A percentile compares a stretch with the other conserved stretches of the same genome.
Evolutionary conservation across 169 alveolate species (phyloP).

Genomic region (Cryptosporidium andersoni): DNA sequence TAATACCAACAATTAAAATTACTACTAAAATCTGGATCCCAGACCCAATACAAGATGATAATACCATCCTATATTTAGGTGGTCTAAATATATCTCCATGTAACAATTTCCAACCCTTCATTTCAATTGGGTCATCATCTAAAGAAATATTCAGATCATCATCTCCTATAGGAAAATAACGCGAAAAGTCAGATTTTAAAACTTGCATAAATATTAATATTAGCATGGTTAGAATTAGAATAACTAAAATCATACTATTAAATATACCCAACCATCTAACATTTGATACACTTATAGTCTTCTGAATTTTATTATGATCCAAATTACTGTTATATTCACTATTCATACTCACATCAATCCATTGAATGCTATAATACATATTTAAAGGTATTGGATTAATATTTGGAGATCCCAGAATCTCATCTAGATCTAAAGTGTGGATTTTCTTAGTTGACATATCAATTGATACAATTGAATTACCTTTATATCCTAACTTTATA

Average conservation of each 20-base stretch:
- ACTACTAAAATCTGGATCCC: slow-evolving; percentile 60
- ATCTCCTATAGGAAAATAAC: slow-evolving; percentile 68
- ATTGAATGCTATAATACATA: slow-evolving; percentile 38
- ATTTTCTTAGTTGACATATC: slow-evolving; percentile 23
- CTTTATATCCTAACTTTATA: slow-evolving; percentile 39
- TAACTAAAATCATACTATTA: slow-evolving; percentile 31
- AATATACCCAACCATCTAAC: slow-evolving; percentile 67
- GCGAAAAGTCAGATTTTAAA: slow-evolving; percentile 52
- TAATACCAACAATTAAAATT: slow-evolving; percentile 33
- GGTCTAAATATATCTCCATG: slow-evolving; percentile 69
- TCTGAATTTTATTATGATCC: background rate
- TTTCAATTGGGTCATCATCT: slow-evolving; percentile 67
- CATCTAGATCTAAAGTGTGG: slow-evolving; percentile 40
- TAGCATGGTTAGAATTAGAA: slow-evolving; percentile 39
- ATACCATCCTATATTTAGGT: slow-evolving; percentile 64
- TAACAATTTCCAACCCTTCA: slow-evolving; percentile 67
- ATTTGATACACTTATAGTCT: slow-evolving; percentile 14
- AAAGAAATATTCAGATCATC: slow-evolving; percentile 52
- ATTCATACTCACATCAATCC: slow-evolving; percentile 25
- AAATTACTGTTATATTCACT: background rate
- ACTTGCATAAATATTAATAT: slow-evolving; percentile 55
- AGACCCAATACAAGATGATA: slow-evolving; percentile 57
- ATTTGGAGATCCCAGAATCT: background rate
- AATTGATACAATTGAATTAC: slow-evolving; percentile 26
- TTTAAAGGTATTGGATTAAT: slow-evolving; percentile 6